Percentiles rank a stretch among this genome's conserved stretches.
These are phyloP conservation scores for Boechera divaricarpa DNA, from an alignment of 345 rosid species.

Conservation along the genomic window DNA sequence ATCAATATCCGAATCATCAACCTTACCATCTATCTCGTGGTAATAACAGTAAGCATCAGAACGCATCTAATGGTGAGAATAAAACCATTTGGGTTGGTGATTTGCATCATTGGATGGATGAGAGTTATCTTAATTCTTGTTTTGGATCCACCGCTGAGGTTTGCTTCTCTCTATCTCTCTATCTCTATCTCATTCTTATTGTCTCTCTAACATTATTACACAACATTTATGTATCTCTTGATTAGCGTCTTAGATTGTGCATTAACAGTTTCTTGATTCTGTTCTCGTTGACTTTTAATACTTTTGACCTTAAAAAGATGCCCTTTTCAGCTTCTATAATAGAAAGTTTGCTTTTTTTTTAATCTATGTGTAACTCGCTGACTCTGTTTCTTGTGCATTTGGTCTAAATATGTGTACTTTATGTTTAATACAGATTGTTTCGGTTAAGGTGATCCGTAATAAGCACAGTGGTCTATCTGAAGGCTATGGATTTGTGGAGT, in stretches of 20 bases:
- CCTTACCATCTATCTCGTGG: conserved; percentile 34
- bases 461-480: conserved; percentile 87
- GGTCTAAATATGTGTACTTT: conserved; percentile 1
- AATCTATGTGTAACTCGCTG: neutral
- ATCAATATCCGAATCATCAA: conserved; percentile 53
- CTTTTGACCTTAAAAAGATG: neutral
- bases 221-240: conserved; percentile 6
- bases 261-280: conserved; percentile 14
- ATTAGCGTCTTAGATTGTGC: conserved; percentile 14
- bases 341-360: neutral
- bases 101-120: conserved; percentile 98
- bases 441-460: conserved; percentile 91
- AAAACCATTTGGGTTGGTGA: conserved; percentile 93
- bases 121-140: conserved; percentile 73
- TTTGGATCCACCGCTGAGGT: conserved; percentile 88
- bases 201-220: conserved; percentile 4
- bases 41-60: conserved; percentile 35
- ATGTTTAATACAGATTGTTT: conserved; percentile 61
- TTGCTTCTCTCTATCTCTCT: conserved; percentile 19
- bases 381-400: neutral
- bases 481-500: conserved; percentile 97
- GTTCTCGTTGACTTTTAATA: neutral
- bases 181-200: neutral
- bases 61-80: conserved; percentile 65
- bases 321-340: neutral